A percentile compares a stretch with the other conserved stretches of the same genome.
These are phyloP conservation scores for Globisporangium barbulae DNA, from an alignment of 352 stramenopile genomes.

Conservation along the genomic window DNA sequence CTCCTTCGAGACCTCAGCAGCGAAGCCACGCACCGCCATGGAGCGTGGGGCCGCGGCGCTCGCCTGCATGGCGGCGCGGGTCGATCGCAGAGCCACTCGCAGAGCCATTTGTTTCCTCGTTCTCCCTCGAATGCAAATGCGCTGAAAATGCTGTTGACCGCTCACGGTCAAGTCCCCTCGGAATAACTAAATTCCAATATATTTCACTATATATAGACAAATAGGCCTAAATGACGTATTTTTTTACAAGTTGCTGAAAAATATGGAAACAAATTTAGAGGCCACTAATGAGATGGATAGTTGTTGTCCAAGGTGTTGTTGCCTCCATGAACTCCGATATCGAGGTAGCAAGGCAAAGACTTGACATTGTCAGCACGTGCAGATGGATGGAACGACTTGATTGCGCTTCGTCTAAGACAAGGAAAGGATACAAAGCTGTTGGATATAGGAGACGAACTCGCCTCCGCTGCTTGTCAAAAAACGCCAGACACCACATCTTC, in stretches of 20 bases:
- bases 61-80: constrained; percentile 20
- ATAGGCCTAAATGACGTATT: neutral
- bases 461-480: constrained; percentile 3
- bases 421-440: neutral
- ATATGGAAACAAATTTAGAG: too few species aligned
- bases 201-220: neutral
- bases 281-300: too few species aligned
- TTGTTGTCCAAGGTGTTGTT: too few species aligned
- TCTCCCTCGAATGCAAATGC: constrained; percentile 1
- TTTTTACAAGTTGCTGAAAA: too few species aligned
- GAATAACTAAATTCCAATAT: constrained; percentile 2
- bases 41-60: constrained; percentile 14
- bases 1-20: constrained; percentile 39
- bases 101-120: constrained; percentile 30
- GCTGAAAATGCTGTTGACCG: constrained; percentile 1
- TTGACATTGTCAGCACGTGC: too few species aligned
- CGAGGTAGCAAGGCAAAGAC: too few species aligned
- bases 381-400: neutral
- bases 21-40: constrained; percentile 36
- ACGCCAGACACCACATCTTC: constrained; percentile 18
- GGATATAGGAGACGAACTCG: neutral
- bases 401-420: neutral
- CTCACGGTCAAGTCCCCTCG: neutral
- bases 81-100: constrained; percentile 35
- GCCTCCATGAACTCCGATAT: too few species aligned